Evolutionary conservation across 2,329 filamentous ascomycete genomes (phyloP), one percentile per base, ranked within the genome.

Genomic region (Fusarium haematococcum): DNA sequence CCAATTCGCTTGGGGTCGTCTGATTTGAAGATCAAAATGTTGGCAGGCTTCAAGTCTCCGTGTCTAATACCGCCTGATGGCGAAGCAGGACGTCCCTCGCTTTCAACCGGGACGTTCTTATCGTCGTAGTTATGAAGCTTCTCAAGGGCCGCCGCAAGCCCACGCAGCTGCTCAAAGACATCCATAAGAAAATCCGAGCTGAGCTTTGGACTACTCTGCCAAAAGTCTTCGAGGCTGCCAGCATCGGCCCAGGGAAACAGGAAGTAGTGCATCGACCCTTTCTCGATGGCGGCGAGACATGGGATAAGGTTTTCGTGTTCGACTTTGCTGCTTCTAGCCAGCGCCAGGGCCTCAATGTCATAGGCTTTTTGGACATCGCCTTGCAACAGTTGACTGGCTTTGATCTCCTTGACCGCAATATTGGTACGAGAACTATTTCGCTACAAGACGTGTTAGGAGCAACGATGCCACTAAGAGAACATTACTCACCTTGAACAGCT

Each of bases 231-330:
- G 3, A 71, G 65, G 9, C 39, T 71, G 3, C 68, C 68, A 1
- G 54, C 65, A 16, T 65, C 57, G 1, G 68, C 68, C 68, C 68
- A 71, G 0, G 68, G 68, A 20, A 71, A 71, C 1, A 71, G n/a
- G 2, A 71, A 68, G 30, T 69, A 71, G 14, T 68, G 39, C 14
- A 37, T 59, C 4, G 43, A 56, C 2, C 65, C 60, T n/a, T 61
- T 68, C 25, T 68, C 59, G 7, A 67, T 56, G 9, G 68, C 59
- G 4, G 68, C 68, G 13, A 70, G 35, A 8, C 59, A 64, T 13
- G 65, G 59, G 5, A 64, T 41, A 18, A 70, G 18, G 33, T 70
- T 43, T 5, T 30, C 27, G 10, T 68, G 65, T 6, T 60, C 52
- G 0, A 70, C 59, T 16, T 68, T 23, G 4, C 64, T 45, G 9